Conservation (phyloP, 306 rosid genomes). For the Macrotyloma uniflorum region DNA sequence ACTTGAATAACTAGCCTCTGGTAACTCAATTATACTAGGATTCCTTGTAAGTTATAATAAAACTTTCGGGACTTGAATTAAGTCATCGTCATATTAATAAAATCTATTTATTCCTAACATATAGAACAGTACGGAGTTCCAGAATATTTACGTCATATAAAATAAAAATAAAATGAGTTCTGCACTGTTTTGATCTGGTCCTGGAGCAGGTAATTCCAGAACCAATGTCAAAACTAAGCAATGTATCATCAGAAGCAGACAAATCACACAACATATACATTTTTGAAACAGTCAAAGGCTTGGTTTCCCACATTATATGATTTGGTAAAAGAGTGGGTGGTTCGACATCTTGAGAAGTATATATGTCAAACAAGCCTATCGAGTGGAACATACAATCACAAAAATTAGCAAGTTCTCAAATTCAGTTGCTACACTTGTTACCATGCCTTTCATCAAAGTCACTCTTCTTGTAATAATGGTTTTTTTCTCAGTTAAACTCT, state of each 20-base stretch:
- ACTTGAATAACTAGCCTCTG: not conserved
- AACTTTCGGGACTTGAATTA: not conserved
- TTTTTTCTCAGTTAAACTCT: constrained; percentile 40
- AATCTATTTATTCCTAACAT: not conserved
- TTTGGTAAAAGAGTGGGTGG: constrained; percentile 56
- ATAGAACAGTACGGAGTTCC: not conserved
- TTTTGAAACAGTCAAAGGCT: constrained; percentile 52
- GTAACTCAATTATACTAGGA: not conserved
- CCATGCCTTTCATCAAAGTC: constrained; percentile 51
- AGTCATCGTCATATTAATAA: not conserved
- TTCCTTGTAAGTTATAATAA: not conserved
- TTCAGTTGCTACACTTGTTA: not conserved
- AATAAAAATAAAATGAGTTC: not conserved
- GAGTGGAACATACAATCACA: constrained; percentile 14
- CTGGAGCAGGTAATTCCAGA: constrained; percentile 46
- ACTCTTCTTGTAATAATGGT: constrained; percentile 34
- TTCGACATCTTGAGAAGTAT: constrained; percentile 36
- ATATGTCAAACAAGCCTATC: constrained; percentile 37
- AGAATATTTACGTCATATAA: not conserved
- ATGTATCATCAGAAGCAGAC: constrained; percentile 12
- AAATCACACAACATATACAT: constrained; percentile 25
- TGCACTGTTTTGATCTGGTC: constrained; percentile 30
- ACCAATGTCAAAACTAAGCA: constrained; percentile 31
- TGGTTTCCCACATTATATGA: constrained; percentile 44
- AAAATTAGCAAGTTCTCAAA: constrained; percentile 1